Conservation (phyloP, 371 early-diverging fungal genomes). For the Mucor irregularis region DNA sequence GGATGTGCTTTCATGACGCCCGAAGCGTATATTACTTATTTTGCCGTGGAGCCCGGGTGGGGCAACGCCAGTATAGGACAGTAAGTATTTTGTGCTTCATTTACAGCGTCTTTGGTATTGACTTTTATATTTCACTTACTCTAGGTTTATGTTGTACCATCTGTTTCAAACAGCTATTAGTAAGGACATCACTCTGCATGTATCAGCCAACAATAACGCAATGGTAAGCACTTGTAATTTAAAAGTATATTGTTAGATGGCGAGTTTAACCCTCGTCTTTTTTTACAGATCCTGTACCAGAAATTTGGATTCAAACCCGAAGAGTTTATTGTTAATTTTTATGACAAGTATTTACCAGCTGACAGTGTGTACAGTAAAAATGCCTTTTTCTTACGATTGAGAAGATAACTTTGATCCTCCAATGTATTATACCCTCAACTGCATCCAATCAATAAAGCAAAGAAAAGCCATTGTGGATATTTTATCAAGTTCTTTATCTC, state of each 20-base stretch:
- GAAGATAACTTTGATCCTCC: too few species aligned
- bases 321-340: slow-evolving; percentile 87
- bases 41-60: slow-evolving; percentile 89
- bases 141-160: slow-evolving; percentile 82
- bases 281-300: slow-evolving; percentile 81
- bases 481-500: too few species aligned
- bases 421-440: too few species aligned
- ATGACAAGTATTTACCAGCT: slow-evolving; percentile 86
- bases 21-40: slow-evolving; percentile 89
- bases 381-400: slow-evolving; percentile 84
- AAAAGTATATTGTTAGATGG: background rate
- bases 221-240: slow-evolving; percentile 58
- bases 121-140: background rate
- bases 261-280: background rate
- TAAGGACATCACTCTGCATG: slow-evolving; percentile 92
- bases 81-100: slow-evolving; percentile 35
- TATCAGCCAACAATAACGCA: slow-evolving; percentile 92
- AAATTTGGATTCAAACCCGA: slow-evolving; percentile 95
- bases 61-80: slow-evolving; percentile 81
- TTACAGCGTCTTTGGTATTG: background rate
- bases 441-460: too few species aligned
- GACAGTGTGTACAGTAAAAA: slow-evolving; percentile 81
- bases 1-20: slow-evolving; percentile 96
- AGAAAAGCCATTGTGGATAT: too few species aligned
- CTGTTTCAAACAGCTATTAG: slow-evolving; percentile 73